Evolutionary conservation across 441 rosid species (phyloP).

Genomic region (Erodium moschatum): DNA sequence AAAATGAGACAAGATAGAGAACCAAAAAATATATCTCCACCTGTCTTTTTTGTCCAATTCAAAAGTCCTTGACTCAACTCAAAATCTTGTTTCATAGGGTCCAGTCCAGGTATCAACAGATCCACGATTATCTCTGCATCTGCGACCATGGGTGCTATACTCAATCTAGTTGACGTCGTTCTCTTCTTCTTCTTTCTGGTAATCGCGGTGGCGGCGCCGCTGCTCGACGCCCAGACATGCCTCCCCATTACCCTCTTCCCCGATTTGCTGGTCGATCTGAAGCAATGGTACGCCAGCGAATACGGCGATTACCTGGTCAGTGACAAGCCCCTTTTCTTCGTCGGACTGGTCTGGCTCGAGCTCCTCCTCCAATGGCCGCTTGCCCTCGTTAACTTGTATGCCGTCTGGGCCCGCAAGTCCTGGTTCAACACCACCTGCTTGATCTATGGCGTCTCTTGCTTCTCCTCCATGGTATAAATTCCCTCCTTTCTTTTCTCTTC

Average conservation of each 20-base stretch:
- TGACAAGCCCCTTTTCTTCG: conserved; percentile 71
- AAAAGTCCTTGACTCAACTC: too few relatives aligned
- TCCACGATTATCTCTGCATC: background rate
- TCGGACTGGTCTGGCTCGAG: conserved; percentile 61
- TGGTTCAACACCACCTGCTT: conserved; percentile 73
- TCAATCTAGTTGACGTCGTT: conserved; percentile 40
- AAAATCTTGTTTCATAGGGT: too few relatives aligned
- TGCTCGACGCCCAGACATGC: conserved; percentile 51
- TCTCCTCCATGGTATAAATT: conserved; percentile 55
- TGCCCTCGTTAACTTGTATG: conserved; percentile 45
- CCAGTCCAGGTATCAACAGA: too few relatives aligned
- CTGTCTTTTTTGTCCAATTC: too few relatives aligned
- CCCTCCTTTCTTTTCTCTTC: background rate
- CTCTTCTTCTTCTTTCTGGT: conserved; percentile 46
- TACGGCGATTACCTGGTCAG: conserved; percentile 48
- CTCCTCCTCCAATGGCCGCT: conserved; percentile 75
- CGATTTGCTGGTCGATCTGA: conserved; percentile 35
- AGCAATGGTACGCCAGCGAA: conserved; percentile 29
- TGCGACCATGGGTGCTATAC: conserved; percentile 35
- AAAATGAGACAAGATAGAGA: too few relatives aligned
- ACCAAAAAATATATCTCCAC: too few relatives aligned
- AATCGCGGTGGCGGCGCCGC: conserved; percentile 44
- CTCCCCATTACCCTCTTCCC: conserved; percentile 46
- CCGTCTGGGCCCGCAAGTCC: conserved; percentile 42
- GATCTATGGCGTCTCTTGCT: conserved; percentile 53